Conservation (phyloP, 2,329 filamentous ascomycete species). For the Dryadomyces quercus-mongolicae region DNA sequence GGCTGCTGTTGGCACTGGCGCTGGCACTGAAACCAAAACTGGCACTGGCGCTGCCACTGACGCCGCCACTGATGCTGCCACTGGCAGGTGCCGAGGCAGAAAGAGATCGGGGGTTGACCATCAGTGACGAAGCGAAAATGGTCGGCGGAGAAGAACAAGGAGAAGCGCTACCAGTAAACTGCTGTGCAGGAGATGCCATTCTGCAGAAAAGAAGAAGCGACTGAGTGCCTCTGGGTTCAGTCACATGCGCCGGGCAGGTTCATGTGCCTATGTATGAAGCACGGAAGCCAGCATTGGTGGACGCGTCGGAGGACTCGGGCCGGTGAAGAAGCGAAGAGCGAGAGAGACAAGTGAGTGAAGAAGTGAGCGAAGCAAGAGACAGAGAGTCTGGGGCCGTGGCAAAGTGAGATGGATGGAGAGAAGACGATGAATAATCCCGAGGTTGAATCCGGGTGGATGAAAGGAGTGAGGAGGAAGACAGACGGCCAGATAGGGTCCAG, state of each 20-base stretch:
- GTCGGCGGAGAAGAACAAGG: not conserved
- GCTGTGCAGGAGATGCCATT: not conserved
- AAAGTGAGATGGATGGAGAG: not conserved
- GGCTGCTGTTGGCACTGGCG: no score
- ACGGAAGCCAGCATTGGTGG: not conserved
- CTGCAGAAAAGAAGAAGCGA: not conserved
- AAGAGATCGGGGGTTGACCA: not conserved
- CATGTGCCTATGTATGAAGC: not conserved
- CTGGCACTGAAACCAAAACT: no score
- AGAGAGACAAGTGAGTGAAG: not conserved
- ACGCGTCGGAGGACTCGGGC: not conserved
- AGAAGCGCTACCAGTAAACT: not conserved
- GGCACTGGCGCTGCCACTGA: no score
- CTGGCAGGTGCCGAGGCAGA: not conserved
- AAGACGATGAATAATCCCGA: not conserved
- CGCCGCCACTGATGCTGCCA: no score
- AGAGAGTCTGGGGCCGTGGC: no score
- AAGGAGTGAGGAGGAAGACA: not conserved
- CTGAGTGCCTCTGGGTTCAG: not conserved
- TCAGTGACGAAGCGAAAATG: no score
- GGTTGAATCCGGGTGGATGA: no score
- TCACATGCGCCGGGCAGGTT: not conserved
- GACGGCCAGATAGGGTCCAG: not conserved
- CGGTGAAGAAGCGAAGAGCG: not conserved
- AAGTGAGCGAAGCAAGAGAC: not conserved